Evolutionary conservation across 805 yeast species (phyloP), one percentile per base, ranked within the genome.

Genomic region (Isabelozyma heimii): DNA sequence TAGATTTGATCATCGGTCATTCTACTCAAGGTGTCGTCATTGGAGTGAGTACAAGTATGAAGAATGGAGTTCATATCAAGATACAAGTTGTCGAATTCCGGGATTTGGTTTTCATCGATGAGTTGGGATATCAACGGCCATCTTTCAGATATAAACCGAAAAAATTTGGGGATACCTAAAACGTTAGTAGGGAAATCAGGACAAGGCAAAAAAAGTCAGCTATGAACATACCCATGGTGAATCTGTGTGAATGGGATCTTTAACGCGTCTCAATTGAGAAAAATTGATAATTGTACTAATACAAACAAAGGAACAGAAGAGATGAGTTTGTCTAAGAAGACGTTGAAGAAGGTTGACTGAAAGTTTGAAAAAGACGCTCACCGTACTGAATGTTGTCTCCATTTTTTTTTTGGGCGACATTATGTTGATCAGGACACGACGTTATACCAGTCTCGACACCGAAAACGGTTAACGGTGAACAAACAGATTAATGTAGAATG

Each of bases 1-100:
- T 84, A 94, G 78, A 91, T 91, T 64, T 89, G 91, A 59, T 91
- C 97, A 54, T 94, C 98, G 3, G 92, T 79, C 71, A 90, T 68
- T 55, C 85, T 79, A 26, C 75, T 70, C 46, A 85, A 78, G 16
- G 85, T 79, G 35, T 78, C 82, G 52, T 81, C 85, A 65, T 88
- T 87, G 37, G 90, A 82, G 70, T 91, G 97, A 2, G 99, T 91
- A 71, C 98, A 91, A 24, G 83, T 90, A 57, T 88, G 99, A 55
- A 94, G 72, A 70, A 94, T 94, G 20, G 98, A 91, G 71, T 94
- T 94, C 99, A 94, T 94, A 73, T 94, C 99, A 55, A 94, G 80
- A 61, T 94, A 94, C 53, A 94, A 75, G 62, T 92, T 92, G 67
- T 94, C 99, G 66, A 89, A 94, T 66, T 91, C 97, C 3, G 97